Base-by-base conservation (phyloP, 83 land plant species). In the Picea mariana region DNA sequence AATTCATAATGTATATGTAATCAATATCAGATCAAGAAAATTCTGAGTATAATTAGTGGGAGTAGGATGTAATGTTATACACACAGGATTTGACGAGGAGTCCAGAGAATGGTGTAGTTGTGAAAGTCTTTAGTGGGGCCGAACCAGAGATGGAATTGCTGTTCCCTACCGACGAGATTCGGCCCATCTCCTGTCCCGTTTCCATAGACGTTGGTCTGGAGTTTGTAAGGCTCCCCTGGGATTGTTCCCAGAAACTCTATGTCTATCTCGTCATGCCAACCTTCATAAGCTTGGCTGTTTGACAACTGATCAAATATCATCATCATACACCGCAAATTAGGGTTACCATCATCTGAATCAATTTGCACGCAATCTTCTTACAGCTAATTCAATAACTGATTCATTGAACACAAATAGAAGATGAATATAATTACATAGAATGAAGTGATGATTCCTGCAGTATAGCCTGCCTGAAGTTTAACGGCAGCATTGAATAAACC, bases 401-500 rank as follows among this genome's bases (percentile, higher is more conserved):
- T 0, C 6, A n/a, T 67, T 3, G 20, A 27, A 67, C 3, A n/a
- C 3, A n/a, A 76, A 38, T 9, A 38, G 12, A 26, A 3, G 4
- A 38, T 16, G 23, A 0, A 16, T 9, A 47, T 12, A 5, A 5
- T 87, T 67, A 95, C 97, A 83, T 92, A 95, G 82, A 95, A 89
- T 27, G 94, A 89, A 31, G 95, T 94, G 65, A 90, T 96, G 21
- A 94, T 92, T 73, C 98, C 98, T 13, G 97, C 97, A 81, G 98
- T 90, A 82, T 94, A 90, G 26, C 94, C 92, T 20, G 85, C 83
- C 23, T 96, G 97, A 58, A 95, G 92, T 81, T 95, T 95, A 76
- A 95, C 86, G 23, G 92, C 82, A 38, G 93, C 89, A n/a, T 88
- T 88, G 79, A 95, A 94, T 84, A 92, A 92, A 11, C 97, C 97